Percentiles rank a stretch among this genome's conserved stretches.
Evolutionary conservation across 1,284 basidiomycete species (phyloP).

Genomic region (Rhodotorula sp.): DNA sequence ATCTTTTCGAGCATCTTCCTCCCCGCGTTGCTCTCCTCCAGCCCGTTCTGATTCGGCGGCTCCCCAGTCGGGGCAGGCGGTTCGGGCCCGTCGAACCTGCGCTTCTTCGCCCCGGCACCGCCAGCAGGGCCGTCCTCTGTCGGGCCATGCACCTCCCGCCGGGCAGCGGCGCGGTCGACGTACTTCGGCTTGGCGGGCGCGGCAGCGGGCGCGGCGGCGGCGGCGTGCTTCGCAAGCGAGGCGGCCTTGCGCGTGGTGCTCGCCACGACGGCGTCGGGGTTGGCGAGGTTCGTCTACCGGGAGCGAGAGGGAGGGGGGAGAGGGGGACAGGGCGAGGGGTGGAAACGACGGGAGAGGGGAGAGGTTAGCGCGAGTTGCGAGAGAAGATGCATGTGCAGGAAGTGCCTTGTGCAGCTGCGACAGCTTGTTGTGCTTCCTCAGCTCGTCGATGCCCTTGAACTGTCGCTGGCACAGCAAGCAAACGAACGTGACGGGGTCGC

Average conservation of each 20-base stretch:
- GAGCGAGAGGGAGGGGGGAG: neutral
- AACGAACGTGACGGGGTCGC: constrained; percentile 61
- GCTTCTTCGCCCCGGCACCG: constrained; percentile 53
- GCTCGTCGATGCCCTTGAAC: constrained; percentile 80
- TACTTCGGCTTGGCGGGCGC: constrained; percentile 65
- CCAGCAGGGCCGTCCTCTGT: constrained; percentile 64
- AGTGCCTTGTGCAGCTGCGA: constrained; percentile 88
- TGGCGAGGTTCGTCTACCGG: constrained; percentile 44
- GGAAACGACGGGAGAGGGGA: too few relatives aligned
- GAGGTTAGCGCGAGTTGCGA: constrained; percentile 8
- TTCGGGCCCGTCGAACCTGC: constrained; percentile 63
- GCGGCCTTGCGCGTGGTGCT: constrained; percentile 23
- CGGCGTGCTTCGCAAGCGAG: constrained; percentile 67
- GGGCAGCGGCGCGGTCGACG: constrained; percentile 85
- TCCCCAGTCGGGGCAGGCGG: constrained; percentile 58
- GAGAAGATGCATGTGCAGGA: neutral
- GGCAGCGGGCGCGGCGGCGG: constrained; percentile 48
- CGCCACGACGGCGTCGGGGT: constrained; percentile 31
- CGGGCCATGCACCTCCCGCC: constrained; percentile 82
- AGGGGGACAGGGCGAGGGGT: too few relatives aligned
- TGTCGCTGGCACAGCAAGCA: constrained; percentile 88
- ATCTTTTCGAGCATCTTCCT: constrained; percentile 91
- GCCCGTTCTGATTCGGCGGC: constrained; percentile 66
- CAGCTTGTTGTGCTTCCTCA: constrained; percentile 82
- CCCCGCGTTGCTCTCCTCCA: constrained; percentile 79